phyloP scores from a whole-genome alignment of 2,329 filamentous ascomycete species.

The Aspergillus udagawae region DNA sequence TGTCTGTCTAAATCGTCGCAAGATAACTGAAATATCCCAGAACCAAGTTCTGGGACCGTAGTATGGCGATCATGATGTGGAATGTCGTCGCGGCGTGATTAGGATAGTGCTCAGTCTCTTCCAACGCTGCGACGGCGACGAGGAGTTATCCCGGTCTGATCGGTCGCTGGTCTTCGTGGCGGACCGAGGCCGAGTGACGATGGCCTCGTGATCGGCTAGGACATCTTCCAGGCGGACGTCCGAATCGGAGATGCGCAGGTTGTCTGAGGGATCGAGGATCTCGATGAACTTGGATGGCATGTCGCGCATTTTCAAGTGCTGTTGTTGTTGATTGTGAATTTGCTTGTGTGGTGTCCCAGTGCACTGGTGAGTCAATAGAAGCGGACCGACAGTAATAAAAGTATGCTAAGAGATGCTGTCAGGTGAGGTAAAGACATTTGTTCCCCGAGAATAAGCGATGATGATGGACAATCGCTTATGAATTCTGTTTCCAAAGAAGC shows the following conservation, averaged over 20 bases:
- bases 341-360: not conserved
- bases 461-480: not conserved
- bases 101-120: constrained; percentile 33
- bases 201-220: constrained; percentile 38
- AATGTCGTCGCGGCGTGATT: constrained; percentile 20
- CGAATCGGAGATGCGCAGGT: constrained; percentile 33
- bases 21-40: not conserved
- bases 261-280: constrained; percentile 37
- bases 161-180: constrained; percentile 30
- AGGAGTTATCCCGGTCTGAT: constrained; percentile 17
- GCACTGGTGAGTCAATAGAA: not conserved
- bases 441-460: not conserved
- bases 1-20: no score
- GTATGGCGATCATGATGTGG: not conserved
- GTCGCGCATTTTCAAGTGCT: constrained; percentile 23
- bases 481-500: not conserved
- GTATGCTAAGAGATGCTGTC: not conserved
- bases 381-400: not conserved
- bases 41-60: not conserved
- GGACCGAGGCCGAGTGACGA: constrained; percentile 32
- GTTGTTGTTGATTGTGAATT: not conserved
- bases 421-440: not conserved
- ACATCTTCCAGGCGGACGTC: constrained; percentile 44
- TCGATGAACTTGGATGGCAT: constrained; percentile 43
- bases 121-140: constrained; percentile 28